phyloP scores from a whole-genome alignment of 2,329 filamentous ascomycete species.

The Pseudocercospora eumusae region DNA sequence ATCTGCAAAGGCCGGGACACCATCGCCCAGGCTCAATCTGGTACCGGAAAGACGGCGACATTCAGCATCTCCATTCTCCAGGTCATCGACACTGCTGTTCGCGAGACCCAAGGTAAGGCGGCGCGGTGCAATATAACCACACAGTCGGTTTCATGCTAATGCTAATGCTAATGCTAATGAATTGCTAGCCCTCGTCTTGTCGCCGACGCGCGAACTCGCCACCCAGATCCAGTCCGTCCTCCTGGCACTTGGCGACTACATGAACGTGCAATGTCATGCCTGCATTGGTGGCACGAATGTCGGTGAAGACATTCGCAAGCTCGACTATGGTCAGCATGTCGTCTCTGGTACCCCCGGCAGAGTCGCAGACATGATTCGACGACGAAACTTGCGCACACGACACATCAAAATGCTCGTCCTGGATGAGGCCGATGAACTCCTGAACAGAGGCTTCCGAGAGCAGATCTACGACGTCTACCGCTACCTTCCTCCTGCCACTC shows the following conservation, averaged over 20 bases:
- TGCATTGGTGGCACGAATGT: slow-evolving; percentile 98
- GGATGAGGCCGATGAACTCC: slow-evolving; percentile 74
- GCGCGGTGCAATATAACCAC: neutral
- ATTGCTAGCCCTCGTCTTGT: slow-evolving; percentile 75
- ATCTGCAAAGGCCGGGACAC: slow-evolving; percentile 99
- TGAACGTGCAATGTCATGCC: slow-evolving; percentile 98
- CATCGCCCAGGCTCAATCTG: slow-evolving; percentile 96
- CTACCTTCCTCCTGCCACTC: slow-evolving; percentile 91
- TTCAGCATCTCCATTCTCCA: slow-evolving; percentile 99
- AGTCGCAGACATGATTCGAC: slow-evolving; percentile 81
- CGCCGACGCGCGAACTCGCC: slow-evolving; percentile 92
- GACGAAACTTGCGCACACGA: slow-evolving; percentile 69
- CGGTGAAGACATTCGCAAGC: slow-evolving; percentile 94
- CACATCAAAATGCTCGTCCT: slow-evolving; percentile 79
- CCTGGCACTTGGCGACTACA: slow-evolving; percentile 99
- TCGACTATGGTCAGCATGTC: slow-evolving; percentile 96
- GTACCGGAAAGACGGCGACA: slow-evolving; percentile 99
- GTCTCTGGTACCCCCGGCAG: slow-evolving; percentile 97
- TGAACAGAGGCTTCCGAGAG: slow-evolving; percentile 94
- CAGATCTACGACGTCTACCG: slow-evolving; percentile 99
- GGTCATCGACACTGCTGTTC: slow-evolving; percentile 93
- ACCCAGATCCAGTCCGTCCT: slow-evolving; percentile 98
- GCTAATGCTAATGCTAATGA: neutral
- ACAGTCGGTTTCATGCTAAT: neutral
- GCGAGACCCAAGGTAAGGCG: slow-evolving; percentile 90